A percentile compares a stretch with the other conserved stretches of the same genome.
Conservation (phyloP, 2,329 filamentous ascomycete species). For the Fusarium sterilihyphosum region DNA sequence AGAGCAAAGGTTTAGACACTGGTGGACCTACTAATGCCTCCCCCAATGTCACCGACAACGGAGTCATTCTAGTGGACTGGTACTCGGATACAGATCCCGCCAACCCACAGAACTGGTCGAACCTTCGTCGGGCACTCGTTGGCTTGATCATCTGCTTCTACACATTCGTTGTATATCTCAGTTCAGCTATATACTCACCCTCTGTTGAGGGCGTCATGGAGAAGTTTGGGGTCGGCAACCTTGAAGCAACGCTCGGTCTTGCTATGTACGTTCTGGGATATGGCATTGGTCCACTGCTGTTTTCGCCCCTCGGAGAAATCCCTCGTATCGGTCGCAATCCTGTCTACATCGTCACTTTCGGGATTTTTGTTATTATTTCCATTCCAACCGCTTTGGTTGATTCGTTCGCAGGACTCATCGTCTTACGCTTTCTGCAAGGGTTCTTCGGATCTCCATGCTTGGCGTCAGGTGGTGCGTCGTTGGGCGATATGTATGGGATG, state of each 20-base stretch:
- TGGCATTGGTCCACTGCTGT: constrained; percentile 71
- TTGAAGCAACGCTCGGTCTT: constrained; percentile 65
- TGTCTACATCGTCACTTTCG: constrained; percentile 73
- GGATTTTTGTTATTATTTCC: constrained; percentile 72
- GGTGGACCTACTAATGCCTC: constrained; percentile 56
- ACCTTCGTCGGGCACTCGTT: constrained; percentile 53
- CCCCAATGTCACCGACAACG: constrained; percentile 58
- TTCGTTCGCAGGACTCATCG: constrained; percentile 71
- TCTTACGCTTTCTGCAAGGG: constrained; percentile 71
- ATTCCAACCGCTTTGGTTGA: constrained; percentile 70
- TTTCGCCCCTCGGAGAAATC: constrained; percentile 73
- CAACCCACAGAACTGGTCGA: constrained; percentile 66
- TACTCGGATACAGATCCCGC: constrained; percentile 63
- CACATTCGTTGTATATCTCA: constrained; percentile 67
- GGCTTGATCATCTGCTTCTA: constrained; percentile 60
- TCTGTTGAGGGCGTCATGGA: constrained; percentile 58
- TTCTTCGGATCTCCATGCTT: constrained; percentile 74
- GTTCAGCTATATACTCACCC: constrained; percentile 58
- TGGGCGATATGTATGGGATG: constrained; percentile 59
- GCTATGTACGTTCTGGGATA: constrained; percentile 72
- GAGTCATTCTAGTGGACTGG: constrained; percentile 62
- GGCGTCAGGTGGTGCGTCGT: constrained; percentile 64
- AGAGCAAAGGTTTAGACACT: constrained; percentile 49
- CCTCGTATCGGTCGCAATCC: constrained; percentile 73
- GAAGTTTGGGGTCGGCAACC: constrained; percentile 61